phyloP scores from a whole-genome alignment of 257 asterid species.

The Solanum microdontum region DNA sequence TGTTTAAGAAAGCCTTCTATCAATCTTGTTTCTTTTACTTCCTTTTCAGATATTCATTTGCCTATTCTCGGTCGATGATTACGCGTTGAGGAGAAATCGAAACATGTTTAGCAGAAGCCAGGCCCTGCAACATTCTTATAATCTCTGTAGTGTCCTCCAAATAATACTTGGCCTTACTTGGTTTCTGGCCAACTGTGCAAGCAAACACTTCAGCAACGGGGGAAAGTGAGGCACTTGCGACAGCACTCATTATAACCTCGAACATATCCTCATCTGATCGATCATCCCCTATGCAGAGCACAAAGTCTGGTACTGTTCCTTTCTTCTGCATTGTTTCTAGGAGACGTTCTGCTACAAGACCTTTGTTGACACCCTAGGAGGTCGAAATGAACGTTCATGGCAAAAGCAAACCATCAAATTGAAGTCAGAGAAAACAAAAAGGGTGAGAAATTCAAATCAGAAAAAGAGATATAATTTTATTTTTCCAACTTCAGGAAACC shows the following conservation, averaged over 20 bases:
- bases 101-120: slow-evolving; percentile 35
- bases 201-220: slow-evolving; percentile 75
- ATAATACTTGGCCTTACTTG: slow-evolving; percentile 70
- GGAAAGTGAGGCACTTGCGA: slow-evolving; percentile 43
- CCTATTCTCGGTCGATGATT: slow-evolving; percentile 20
- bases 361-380: slow-evolving; percentile 69
- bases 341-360: slow-evolving; percentile 53
- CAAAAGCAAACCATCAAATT: background rate
- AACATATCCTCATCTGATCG: slow-evolving; percentile 85
- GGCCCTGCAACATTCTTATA: slow-evolving; percentile 68
- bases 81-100: slow-evolving; percentile 17
- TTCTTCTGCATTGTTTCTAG: slow-evolving; percentile 41
- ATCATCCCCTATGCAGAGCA: slow-evolving; percentile 80
- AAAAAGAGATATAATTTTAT: background rate
- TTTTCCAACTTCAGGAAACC: background rate
- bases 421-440: background rate
- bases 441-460: background rate
- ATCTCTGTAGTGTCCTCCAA: slow-evolving; percentile 62
- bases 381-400: background rate
- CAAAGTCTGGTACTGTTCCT: slow-evolving; percentile 57
- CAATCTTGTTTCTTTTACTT: too few species aligned
- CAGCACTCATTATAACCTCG: slow-evolving; percentile 69
- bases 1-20: background rate
- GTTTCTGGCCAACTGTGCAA: slow-evolving; percentile 80
- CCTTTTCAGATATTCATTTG: background rate